Conservation (phyloP, 1,284 basidiomycete species). For the Vanrija sp. region DNA sequence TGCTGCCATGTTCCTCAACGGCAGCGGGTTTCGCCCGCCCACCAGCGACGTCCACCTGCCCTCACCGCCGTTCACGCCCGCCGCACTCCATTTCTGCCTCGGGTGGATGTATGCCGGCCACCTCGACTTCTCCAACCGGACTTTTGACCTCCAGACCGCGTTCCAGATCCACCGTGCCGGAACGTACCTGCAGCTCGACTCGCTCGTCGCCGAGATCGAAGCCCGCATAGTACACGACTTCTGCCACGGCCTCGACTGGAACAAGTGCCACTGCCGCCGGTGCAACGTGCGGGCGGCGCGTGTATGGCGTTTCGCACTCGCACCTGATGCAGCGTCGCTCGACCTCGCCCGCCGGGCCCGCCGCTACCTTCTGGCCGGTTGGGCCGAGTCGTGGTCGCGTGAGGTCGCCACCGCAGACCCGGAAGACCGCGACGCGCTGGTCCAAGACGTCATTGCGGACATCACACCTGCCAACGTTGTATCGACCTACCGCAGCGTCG, state of each 20-base stretch:
- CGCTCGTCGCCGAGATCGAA: constrained; percentile 73
- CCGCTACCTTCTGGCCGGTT: constrained; percentile 70
- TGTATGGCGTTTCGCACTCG: constrained; percentile 71
- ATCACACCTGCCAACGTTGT: constrained; percentile 65
- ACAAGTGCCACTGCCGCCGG: constrained; percentile 74
- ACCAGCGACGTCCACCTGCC: constrained; percentile 65
- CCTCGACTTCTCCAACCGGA: constrained; percentile 84
- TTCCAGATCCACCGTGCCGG: constrained; percentile 85
- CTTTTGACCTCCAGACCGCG: constrained; percentile 86
- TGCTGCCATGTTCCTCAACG: constrained; percentile 52
- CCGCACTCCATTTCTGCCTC: constrained; percentile 88
- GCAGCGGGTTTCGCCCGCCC: constrained; percentile 41
- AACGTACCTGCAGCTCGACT: constrained; percentile 71
- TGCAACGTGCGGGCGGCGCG: constrained; percentile 72
- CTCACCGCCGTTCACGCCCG: constrained; percentile 90
- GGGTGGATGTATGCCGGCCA: constrained; percentile 84
- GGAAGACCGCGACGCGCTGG: constrained; percentile 62
- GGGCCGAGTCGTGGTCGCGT: constrained; percentile 79
- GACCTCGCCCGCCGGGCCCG: constrained; percentile 67
- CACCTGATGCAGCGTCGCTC: constrained; percentile 68
- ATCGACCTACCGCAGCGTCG: constrained; percentile 50
- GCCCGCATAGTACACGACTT: constrained; percentile 78
- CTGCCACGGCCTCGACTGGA: constrained; percentile 76
- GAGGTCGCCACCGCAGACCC: constrained; percentile 70
- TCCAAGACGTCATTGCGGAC: constrained; percentile 66